These are phyloP conservation scores for Blyttiomyces sp. DNA, from an alignment of 371 early-diverging fungal species.

Conservation along the genomic window DNA sequence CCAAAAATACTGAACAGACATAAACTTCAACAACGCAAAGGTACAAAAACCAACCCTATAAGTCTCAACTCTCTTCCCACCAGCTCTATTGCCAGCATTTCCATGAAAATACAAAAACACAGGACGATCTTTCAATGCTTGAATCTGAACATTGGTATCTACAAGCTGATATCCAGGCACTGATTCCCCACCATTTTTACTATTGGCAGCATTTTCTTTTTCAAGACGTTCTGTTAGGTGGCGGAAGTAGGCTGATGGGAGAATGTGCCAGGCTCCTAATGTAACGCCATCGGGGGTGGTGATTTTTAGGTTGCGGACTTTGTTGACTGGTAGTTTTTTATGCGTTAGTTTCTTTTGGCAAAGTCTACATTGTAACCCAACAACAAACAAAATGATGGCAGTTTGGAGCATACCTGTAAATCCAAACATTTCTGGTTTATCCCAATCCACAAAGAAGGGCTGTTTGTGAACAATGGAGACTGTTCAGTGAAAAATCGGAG, in stretches of 20 bases:
- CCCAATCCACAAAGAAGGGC: slow-evolving; percentile 20
- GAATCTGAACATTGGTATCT: slow-evolving; percentile 2
- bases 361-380: not conserved
- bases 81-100: slow-evolving; percentile 47
- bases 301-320: slow-evolving; percentile 18
- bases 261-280: slow-evolving; percentile 26
- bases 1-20: too few relatives aligned
- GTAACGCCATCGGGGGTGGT: slow-evolving; percentile 14
- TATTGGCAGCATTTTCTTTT: not conserved
- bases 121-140: slow-evolving; percentile 21
- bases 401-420: slow-evolving; percentile 19
- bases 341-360: not conserved
- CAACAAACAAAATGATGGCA: not conserved
- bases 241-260: slow-evolving; percentile 21
- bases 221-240: not conserved
- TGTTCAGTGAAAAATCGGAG: not conserved
- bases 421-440: slow-evolving; percentile 25
- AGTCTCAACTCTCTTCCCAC: slow-evolving; percentile 28
- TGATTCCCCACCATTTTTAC: not conserved
- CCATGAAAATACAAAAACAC: slow-evolving; percentile 51
- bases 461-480: not conserved
- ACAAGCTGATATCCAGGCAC: not conserved
- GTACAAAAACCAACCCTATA: slow-evolving; percentile 31
- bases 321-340: slow-evolving; percentile 2
- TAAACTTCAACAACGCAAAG: too few relatives aligned